A percentile compares a stretch with the other conserved stretches of the same genome.
These are phyloP conservation scores for Plasmodium yoelii DNA, from an alignment of 169 alveolate species.

Conservation along the genomic window DNA sequence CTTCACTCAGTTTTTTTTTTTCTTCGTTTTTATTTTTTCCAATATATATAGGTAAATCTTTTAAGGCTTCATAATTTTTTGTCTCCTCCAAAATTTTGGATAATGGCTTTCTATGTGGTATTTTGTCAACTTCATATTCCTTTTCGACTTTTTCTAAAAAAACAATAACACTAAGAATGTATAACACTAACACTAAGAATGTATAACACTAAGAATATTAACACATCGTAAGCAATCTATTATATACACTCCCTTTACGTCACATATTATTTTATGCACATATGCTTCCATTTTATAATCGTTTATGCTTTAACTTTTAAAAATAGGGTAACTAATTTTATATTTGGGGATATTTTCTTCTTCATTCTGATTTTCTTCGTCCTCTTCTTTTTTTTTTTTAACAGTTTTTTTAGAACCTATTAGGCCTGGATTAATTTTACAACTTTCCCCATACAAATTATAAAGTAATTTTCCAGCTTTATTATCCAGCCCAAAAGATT, in stretches of 20 bases:
- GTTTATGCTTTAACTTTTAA: constrained; percentile 14
- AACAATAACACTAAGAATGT: too few relatives aligned
- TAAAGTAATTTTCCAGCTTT: constrained; percentile 74
- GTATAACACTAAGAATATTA: neutral
- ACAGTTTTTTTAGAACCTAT: constrained; percentile 5
- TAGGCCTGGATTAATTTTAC: constrained; percentile 50
- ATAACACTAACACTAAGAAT: neutral
- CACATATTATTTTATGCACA: neutral
- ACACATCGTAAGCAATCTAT: neutral
- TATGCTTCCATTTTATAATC: neutral
- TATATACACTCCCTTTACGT: neutral
- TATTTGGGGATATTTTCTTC: neutral
- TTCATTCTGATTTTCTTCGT: neutral
- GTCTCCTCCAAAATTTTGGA: constrained; percentile 68
- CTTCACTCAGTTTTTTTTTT: constrained; percentile 25
- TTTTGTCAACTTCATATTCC: constrained; percentile 34
- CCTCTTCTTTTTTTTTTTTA: constrained; percentile 19
- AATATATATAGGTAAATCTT: constrained; percentile 28
- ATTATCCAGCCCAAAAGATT: constrained; percentile 59
- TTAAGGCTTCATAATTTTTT: constrained; percentile 52
- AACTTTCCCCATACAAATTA: constrained; percentile 50
- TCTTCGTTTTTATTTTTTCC: constrained; percentile 37
- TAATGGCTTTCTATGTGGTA: constrained; percentile 63
- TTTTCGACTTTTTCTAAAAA: constrained; percentile 22
- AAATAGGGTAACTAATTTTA: constrained; percentile 40